A percentile compares a stretch with the other conserved stretches of the same genome.
Evolutionary conservation across 2,329 filamentous ascomycete genomes (phyloP).

Genomic region (Cladobotryum mycophilum): DNA sequence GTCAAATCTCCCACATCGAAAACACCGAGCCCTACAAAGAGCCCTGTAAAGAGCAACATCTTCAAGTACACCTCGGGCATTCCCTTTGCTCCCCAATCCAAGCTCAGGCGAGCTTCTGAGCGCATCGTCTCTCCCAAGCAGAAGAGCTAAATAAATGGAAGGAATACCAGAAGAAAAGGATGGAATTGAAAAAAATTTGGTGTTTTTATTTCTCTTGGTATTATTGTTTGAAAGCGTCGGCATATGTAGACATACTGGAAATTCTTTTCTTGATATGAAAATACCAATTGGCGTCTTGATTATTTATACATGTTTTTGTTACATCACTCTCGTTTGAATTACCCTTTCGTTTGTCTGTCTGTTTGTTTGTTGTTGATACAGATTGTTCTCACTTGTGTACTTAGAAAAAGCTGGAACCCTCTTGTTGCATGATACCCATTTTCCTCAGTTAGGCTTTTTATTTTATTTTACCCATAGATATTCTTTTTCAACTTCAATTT

Average conservation of each 20-base stretch:
- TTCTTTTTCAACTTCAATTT: neutral
- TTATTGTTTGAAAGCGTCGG: too few species aligned
- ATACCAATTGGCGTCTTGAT: too few species aligned
- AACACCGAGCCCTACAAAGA: constrained; percentile 32
- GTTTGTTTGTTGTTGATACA: constrained; percentile 13
- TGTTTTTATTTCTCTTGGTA: too few species aligned
- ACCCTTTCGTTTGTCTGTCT: too few species aligned
- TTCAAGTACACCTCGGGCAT: constrained; percentile 40
- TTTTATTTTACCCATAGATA: neutral
- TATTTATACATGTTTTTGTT: too few species aligned
- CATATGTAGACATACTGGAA: too few species aligned
- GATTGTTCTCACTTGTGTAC: neutral
- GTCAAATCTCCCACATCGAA: constrained; percentile 25
- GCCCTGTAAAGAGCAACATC: constrained; percentile 19
- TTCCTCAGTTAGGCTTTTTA: neutral
- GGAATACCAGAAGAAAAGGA: too few species aligned
- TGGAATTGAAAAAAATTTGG: too few species aligned
- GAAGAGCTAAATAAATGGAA: constrained; percentile 1
- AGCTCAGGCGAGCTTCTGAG: constrained; percentile 1
- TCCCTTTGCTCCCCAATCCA: constrained; percentile 37
- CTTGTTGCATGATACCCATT: constrained; percentile 20
- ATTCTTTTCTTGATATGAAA: too few species aligned
- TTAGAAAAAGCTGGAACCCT: constrained; percentile 9
- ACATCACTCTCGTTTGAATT: too few species aligned
- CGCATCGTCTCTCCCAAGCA: constrained; percentile 1